These are phyloP conservation scores for Ascocoryne sarcoides DNA, from an alignment of 2,329 filamentous ascomycete species.

Conservation along the genomic window DNA sequence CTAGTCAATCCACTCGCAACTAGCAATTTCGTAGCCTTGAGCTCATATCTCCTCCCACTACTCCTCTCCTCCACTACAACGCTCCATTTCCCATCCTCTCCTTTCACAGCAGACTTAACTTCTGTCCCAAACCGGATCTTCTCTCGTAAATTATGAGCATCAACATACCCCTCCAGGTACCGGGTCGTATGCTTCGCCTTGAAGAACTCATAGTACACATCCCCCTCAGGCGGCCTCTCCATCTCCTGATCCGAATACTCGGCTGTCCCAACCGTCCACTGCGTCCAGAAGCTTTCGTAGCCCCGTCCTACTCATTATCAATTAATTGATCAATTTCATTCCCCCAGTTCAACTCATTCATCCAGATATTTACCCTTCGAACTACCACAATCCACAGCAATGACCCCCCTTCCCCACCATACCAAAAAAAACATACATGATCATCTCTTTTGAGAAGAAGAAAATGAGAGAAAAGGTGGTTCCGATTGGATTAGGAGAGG, in stretches of 20 bases:
- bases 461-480: no score
- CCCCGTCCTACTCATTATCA: constrained; percentile 14
- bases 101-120: constrained; percentile 19
- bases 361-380: no score
- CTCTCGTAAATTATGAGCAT: constrained; percentile 15
- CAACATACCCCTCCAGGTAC: constrained; percentile 21
- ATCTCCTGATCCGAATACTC: constrained; percentile 28
- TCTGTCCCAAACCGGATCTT: constrained; percentile 18
- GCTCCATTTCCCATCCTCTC: constrained; percentile 11
- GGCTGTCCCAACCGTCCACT: constrained; percentile 25
- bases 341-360: no score
- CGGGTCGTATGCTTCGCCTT: constrained; percentile 22
- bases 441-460: no score
- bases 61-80: neutral
- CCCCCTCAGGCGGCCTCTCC: constrained; percentile 19
- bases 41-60: neutral
- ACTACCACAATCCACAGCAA: no score
- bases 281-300: constrained; percentile 27
- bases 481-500: neutral
- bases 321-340: neutral
- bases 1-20: constrained; percentile 11
- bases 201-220: constrained; percentile 20
- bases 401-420: no score
- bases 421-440: no score
- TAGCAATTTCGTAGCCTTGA: constrained; percentile 5